A percentile compares a stretch with the other conserved stretches of the same genome.
These are phyloP conservation scores for Paecilomyces fulvus DNA, from an alignment of 2,329 filamentous ascomycete genomes.

Conservation along the genomic window DNA sequence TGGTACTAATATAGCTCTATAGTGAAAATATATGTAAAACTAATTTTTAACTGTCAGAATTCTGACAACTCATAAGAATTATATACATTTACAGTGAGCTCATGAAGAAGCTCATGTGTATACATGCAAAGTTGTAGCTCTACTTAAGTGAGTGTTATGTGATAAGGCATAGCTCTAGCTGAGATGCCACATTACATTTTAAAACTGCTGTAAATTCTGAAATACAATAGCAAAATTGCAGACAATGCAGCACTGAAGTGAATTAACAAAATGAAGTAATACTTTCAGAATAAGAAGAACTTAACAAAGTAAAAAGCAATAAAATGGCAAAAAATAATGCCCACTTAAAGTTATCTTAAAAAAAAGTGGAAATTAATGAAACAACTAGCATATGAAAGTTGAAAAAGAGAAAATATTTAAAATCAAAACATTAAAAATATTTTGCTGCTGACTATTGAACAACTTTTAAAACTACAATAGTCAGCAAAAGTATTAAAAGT, in stretches of 20 bases:
- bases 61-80: no score
- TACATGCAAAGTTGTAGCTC: no score
- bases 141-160: no score
- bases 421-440: background rate
- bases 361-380: background rate
- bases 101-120: no score
- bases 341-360: background rate
- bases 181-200: no score
- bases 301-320: background rate
- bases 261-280: background rate
- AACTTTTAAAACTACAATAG: background rate
- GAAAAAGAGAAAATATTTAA: background rate
- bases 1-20: no score
- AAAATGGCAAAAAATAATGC: background rate
- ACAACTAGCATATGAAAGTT: background rate
- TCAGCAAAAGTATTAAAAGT: background rate
- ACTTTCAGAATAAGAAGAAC: background rate
- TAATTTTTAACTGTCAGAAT: no score
- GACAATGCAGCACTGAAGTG: background rate
- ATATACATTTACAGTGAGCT: no score
- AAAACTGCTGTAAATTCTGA: no score
- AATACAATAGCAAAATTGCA: background rate
- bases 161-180: no score
- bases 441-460: background rate
- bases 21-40: no score